Base-by-base conservation (phyloP, 352 stramenopile species). In the Nothophytophthora sp. region DNA sequence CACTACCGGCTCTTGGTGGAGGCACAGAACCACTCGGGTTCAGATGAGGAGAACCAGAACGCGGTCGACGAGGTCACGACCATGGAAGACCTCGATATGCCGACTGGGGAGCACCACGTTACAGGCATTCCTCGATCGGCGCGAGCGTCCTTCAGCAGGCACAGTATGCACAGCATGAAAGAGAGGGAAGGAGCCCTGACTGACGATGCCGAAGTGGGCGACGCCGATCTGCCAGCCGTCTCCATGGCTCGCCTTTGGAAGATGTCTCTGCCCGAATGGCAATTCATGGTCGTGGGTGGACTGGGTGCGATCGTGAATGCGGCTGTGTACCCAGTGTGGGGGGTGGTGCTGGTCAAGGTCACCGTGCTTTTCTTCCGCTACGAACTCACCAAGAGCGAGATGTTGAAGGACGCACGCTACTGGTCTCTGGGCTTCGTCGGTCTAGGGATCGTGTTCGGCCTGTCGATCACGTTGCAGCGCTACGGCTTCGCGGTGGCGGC, bases 401-500 rank as follows among this genome's bases (percentile, higher is more conserved):
- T 73, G 63, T 49, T 60, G 13, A 18, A n/a, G 5, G 50, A 58
- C 28, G 30, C 30, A 8, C 50, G 50, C 12, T 30, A 29, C 29
- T 58, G 50, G 50, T 42, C 39, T 0, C 30, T 50, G 6, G 70
- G 54, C 13, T 75, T 75, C 27, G 15, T 77, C 3, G 33, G 38
- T 13, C 29, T 77, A 13, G 60, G 44, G 2, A 9, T 55, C 1
- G 39, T 18, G 0, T 57, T 53, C 23, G 49, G 43, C 22, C 18
- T 74, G 8, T 59, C 57, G 6, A 65, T 57, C 27, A 57, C 54
- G 18, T 24, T 55, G 11, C 54, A 72, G 38, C 22, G 64, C 13
- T 75, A 67, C 30, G 52, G 50, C 18, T 82, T 82, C 33, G 49
- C 25, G 4, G 57, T 67, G 7, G 52, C 74, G 15, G 58, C 55